phyloP scores from a whole-genome alignment of 2,329 filamentous ascomycete species.

The Sarocladium strictum region DNA sequence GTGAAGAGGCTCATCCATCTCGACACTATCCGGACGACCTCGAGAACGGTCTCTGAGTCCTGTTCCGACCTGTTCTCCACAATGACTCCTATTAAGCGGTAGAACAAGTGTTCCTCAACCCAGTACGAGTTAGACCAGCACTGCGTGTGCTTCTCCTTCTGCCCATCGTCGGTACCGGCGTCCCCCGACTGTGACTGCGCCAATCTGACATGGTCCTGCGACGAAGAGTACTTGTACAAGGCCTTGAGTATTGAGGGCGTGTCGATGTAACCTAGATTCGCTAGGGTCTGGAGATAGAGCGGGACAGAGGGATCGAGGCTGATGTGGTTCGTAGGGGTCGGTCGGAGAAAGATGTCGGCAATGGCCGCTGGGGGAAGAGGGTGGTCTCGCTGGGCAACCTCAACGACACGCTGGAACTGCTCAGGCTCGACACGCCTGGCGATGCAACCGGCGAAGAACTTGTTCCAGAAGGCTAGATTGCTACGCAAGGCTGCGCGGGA shows the following conservation, averaged over 20 bases:
- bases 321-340: constrained; percentile 39
- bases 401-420: constrained; percentile 46
- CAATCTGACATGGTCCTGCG: constrained; percentile 27
- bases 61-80: constrained; percentile 46
- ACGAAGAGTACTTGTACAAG: constrained; percentile 52
- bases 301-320: constrained; percentile 54
- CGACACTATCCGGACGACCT: constrained; percentile 43
- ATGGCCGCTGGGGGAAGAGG: constrained; percentile 45
- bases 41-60: constrained; percentile 40
- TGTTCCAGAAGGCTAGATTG: constrained; percentile 38
- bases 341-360: constrained; percentile 54
- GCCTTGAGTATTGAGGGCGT: constrained; percentile 48
- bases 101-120: constrained; percentile 86
- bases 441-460: constrained; percentile 46
- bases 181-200: neutral
- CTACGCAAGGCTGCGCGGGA: constrained; percentile 19
- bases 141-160: constrained; percentile 16
- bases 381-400: constrained; percentile 42
- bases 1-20: constrained; percentile 56
- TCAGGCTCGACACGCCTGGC: constrained; percentile 44
- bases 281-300: constrained; percentile 52
- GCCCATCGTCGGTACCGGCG: neutral
- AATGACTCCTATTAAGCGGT: constrained; percentile 85
- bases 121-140: constrained; percentile 53
- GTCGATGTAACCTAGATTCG: constrained; percentile 45